Percentiles rank a stretch among this genome's conserved stretches.
Evolutionary conservation across 306 rosid genomes (phyloP).

Genomic region (Hippophae gyantsensis): DNA sequence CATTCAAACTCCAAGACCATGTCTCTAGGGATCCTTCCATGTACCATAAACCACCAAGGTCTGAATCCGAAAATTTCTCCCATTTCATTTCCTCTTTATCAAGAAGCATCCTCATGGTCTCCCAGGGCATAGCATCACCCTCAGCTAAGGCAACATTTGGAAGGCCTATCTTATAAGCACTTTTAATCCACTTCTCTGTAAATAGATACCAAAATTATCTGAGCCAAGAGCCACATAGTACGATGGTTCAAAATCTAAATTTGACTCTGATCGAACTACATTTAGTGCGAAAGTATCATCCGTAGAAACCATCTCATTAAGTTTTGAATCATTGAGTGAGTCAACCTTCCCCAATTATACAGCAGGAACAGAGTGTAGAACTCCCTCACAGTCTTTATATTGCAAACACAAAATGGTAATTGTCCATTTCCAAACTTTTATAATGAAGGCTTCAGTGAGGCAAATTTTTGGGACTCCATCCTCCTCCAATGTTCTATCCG

Average conservation of each 20-base stretch:
- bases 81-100: slow-evolving; percentile 80
- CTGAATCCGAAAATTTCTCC: slow-evolving; percentile 77
- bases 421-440: slow-evolving; percentile 52
- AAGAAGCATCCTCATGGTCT: slow-evolving; percentile 72
- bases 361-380: slow-evolving; percentile 73
- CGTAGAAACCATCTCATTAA: slow-evolving; percentile 35
- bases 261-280: slow-evolving; percentile 23
- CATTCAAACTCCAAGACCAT: slow-evolving; percentile 97
- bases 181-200: slow-evolving; percentile 81
- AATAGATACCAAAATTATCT: slow-evolving; percentile 85
- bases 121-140: slow-evolving; percentile 82
- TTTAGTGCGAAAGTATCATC: slow-evolving; percentile 47
- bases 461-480: slow-evolving; percentile 58
- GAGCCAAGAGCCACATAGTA: slow-evolving; percentile 92
- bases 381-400: slow-evolving; percentile 81
- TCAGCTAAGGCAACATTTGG: slow-evolving; percentile 64
- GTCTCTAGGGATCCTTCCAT: slow-evolving; percentile 90
- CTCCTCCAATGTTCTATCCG: slow-evolving; percentile 56
- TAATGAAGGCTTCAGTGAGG: slow-evolving; percentile 60
- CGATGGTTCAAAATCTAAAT: slow-evolving; percentile 38
- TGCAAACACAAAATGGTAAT: slow-evolving; percentile 77
- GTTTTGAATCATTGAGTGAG: slow-evolving; percentile 49
- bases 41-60: slow-evolving; percentile 64
- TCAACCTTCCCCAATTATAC: slow-evolving; percentile 66
- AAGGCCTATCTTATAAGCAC: slow-evolving; percentile 68